phyloP scores from a whole-genome alignment of 2,329 filamentous ascomycete genomes.

The Aspergillus sergii region DNA sequence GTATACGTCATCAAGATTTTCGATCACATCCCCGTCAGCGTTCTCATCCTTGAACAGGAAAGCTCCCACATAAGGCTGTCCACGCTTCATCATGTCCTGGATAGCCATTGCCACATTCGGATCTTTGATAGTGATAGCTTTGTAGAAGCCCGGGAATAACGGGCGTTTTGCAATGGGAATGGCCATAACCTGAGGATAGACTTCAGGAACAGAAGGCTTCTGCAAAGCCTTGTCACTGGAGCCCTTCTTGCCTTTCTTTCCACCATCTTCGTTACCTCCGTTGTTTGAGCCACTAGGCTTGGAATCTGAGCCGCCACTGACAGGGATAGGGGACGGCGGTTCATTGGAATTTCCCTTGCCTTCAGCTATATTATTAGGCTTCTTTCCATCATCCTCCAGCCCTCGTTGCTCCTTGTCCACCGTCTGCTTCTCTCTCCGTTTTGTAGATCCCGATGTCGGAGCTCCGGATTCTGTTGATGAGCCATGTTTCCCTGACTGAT shows the following conservation, averaged over 20 bases:
- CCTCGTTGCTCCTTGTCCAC: constrained; percentile 43
- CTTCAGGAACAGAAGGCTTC: constrained; percentile 87
- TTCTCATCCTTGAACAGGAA: constrained; percentile 97
- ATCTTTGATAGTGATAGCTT: constrained; percentile 95
- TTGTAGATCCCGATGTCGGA: constrained; percentile 39
- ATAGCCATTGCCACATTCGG: constrained; percentile 89
- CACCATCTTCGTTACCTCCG: constrained; percentile 61
- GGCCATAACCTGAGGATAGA: constrained; percentile 96
- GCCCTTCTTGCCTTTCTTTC: constrained; percentile 70
- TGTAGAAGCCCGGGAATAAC: constrained; percentile 97
- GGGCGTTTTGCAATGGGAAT: constrained; percentile 94
- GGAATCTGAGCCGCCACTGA: constrained; percentile 40
- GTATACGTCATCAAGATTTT: constrained; percentile 86
- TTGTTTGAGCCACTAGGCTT: constrained; percentile 59
- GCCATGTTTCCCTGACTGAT: constrained; percentile 34
- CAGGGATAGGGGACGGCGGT: constrained; percentile 47
- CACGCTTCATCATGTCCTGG: constrained; percentile 93
- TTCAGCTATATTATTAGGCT: constrained; percentile 40
- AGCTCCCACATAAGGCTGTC: constrained; percentile 94
- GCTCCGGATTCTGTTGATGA: constrained; percentile 30
- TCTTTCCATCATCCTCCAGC: constrained; percentile 45
- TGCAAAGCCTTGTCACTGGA: constrained; percentile 74
- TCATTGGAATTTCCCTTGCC: constrained; percentile 54
- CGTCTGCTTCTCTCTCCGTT: constrained; percentile 42
- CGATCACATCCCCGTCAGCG: constrained; percentile 90